phyloP scores from a whole-genome alignment of 345 rosid species.

The Corchorus capsularis region DNA sequence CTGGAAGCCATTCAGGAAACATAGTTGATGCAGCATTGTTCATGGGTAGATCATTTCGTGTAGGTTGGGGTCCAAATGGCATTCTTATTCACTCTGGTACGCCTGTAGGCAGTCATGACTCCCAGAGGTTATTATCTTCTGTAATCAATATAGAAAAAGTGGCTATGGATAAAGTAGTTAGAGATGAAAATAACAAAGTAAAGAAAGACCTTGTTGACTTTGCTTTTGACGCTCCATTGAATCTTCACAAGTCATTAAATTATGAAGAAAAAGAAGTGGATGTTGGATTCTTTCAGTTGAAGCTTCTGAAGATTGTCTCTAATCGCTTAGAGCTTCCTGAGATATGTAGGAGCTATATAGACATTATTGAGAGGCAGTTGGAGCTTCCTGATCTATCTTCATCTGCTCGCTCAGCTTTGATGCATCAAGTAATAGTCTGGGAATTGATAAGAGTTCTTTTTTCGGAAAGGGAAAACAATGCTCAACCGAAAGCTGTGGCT shows the following conservation, averaged over 20 bases:
- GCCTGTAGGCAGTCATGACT: conserved; percentile 49
- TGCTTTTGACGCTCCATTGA: conserved; percentile 77
- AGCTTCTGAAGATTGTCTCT: conserved; percentile 66
- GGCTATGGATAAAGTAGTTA: conserved; percentile 79
- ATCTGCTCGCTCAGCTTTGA: conserved; percentile 70
- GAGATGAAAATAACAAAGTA: conserved; percentile 65
- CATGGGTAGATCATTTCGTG: conserved; percentile 97
- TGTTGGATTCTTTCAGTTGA: conserved; percentile 69
- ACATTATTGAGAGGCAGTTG: conserved; percentile 76
- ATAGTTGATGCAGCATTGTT: conserved; percentile 93
- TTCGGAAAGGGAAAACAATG: conserved; percentile 66
- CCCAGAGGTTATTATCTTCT: conserved; percentile 66
- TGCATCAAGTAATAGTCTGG: conserved; percentile 96
- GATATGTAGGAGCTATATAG: conserved; percentile 76
- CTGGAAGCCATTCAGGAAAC: conserved; percentile 67
- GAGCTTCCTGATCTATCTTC: conserved; percentile 73
- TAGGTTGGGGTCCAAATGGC: conserved; percentile 98
- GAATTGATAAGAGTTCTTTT: conserved; percentile 93
- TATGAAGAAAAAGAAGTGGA: conserved; percentile 61
- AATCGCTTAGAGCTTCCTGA: conserved; percentile 67
- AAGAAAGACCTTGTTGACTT: conserved; percentile 70
- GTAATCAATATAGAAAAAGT: conserved; percentile 75
- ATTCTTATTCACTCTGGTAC: conserved; percentile 84
- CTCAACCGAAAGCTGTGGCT: conserved; percentile 51
- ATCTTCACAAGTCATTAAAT: conserved; percentile 64